phyloP scores from a whole-genome alignment of 805 yeast species.

The Sugiyamaella marilandica region DNA sequence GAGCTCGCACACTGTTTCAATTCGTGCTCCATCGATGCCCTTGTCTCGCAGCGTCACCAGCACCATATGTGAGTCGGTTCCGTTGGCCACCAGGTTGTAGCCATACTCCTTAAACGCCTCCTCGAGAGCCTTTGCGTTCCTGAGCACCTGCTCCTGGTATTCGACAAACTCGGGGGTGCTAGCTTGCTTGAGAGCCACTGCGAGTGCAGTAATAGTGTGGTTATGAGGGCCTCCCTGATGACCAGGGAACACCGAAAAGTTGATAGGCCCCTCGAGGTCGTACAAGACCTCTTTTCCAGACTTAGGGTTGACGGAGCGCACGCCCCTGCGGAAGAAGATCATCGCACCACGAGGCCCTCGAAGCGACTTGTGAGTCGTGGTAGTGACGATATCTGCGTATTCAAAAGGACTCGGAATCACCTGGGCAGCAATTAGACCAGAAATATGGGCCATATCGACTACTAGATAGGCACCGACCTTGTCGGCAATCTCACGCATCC shows the following conservation, averaged over 20 bases:
- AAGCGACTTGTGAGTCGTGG: slow-evolving; percentile 96
- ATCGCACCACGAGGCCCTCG: slow-evolving; percentile 99
- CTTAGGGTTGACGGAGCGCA: slow-evolving; percentile 78
- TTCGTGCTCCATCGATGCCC: slow-evolving; percentile 94
- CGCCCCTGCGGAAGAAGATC: slow-evolving; percentile 97
- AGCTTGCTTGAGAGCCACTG: slow-evolving; percentile 95
- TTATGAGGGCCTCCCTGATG: slow-evolving; percentile 99
- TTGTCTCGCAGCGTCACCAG: slow-evolving; percentile 82
- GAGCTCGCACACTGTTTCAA: slow-evolving; percentile 90
- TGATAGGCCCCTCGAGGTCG: slow-evolving; percentile 91
- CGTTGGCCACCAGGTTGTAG: slow-evolving; percentile 82
- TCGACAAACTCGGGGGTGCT: slow-evolving; percentile 82
- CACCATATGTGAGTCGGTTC: slow-evolving; percentile 97
- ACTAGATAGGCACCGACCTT: slow-evolving; percentile 94
- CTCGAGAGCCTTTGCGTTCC: slow-evolving; percentile 84
- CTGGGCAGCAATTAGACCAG: slow-evolving; percentile 93
- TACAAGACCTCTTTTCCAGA: slow-evolving; percentile 87
- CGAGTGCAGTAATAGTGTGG: slow-evolving; percentile 96
- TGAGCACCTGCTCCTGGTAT: slow-evolving; percentile 83
- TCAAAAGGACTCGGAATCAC: slow-evolving; percentile 96
- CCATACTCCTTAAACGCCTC: slow-evolving; percentile 63
- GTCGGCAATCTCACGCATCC: slow-evolving; percentile 95
- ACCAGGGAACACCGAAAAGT: slow-evolving; percentile 98
- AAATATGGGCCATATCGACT: slow-evolving; percentile 97
- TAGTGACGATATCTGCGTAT: slow-evolving; percentile 95